Conservation (phyloP, 106 monocot genomes). For the Triglochin maritima region DNA sequence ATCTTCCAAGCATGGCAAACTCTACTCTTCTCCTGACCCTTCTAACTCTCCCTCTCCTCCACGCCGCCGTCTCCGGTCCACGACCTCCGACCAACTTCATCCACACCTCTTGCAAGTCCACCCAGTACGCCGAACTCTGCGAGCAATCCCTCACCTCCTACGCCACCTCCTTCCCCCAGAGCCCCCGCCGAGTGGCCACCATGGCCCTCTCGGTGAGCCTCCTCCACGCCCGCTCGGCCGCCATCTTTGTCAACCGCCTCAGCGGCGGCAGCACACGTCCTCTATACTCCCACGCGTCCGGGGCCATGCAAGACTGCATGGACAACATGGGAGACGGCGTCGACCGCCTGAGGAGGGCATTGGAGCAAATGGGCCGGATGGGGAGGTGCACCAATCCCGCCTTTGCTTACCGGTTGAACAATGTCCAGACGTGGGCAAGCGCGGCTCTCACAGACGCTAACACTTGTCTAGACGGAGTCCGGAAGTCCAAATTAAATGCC, state of each 20-base stretch:
- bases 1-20: not conserved
- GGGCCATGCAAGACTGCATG: not conserved
- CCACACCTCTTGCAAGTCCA: not conserved
- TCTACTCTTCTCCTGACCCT: not conserved
- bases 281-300: not conserved
- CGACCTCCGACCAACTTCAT: not conserved
- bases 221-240: not conserved
- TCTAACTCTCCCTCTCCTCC: not conserved
- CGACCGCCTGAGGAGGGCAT: conserved; percentile 6
- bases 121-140: not conserved
- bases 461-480: conserved; percentile 35
- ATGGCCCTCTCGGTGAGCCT: conserved; percentile 2
- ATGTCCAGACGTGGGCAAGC: conserved; percentile 61
- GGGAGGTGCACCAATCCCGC: conserved; percentile 14
- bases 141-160: not conserved
- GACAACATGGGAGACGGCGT: not conserved
- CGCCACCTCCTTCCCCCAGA: not conserved
- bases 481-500: not conserved
- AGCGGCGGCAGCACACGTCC: not conserved
- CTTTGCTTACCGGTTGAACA: conserved; percentile 26
- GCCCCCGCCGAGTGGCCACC: not conserved
- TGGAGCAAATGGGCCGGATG: conserved; percentile 22
- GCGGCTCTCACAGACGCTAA: conserved; percentile 53
- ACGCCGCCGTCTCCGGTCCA: not conserved
- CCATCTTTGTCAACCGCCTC: not conserved